phyloP scores from a whole-genome alignment of 352 stramenopile genomes.

The Globisporangium middletonii region DNA sequence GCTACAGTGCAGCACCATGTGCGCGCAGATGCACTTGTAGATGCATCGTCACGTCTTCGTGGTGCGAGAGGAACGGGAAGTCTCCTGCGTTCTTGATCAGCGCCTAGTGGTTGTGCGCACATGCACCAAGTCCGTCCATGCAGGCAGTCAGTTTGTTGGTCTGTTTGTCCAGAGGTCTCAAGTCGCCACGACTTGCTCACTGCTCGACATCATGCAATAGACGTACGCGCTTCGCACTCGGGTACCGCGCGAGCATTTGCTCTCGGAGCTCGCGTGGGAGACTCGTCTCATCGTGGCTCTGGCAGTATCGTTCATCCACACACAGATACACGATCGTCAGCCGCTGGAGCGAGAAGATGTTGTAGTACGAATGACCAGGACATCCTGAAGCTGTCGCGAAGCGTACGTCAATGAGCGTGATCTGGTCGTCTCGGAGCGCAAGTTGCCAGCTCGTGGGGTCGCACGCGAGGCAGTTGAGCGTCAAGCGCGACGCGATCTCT shows the following conservation, averaged over 20 bases:
- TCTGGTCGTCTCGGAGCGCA: conserved; percentile 35
- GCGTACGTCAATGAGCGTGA: conserved; percentile 58
- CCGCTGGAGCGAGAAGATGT: background rate
- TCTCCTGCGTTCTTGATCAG: conserved; percentile 60
- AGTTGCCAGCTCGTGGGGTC: conserved; percentile 45
- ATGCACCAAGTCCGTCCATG: background rate
- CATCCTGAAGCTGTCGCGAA: background rate
- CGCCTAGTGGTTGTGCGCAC: conserved; percentile 24
- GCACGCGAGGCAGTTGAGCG: conserved; percentile 45
- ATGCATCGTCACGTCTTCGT: conserved; percentile 71
- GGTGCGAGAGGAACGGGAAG: conserved; percentile 70
- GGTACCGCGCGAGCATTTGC: conserved; percentile 38
- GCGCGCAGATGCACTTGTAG: conserved; percentile 67
- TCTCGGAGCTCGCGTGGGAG: conserved; percentile 34
- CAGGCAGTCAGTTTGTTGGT: background rate
- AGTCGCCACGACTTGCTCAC: too few relatives aligned
- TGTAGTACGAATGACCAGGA: background rate
- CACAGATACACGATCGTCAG: conserved; percentile 1
- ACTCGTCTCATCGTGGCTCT: conserved; percentile 58
- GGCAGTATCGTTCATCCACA: background rate
- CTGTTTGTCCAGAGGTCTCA: background rate
- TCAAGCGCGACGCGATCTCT: conserved; percentile 60
- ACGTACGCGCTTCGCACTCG: conserved; percentile 42
- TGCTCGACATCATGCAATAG: too few relatives aligned
- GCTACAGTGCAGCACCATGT: conserved; percentile 34